These are phyloP conservation scores for Talaromyces marneffei DNA, from an alignment of 2,329 filamentous ascomycete species.

Conservation along the genomic window DNA sequence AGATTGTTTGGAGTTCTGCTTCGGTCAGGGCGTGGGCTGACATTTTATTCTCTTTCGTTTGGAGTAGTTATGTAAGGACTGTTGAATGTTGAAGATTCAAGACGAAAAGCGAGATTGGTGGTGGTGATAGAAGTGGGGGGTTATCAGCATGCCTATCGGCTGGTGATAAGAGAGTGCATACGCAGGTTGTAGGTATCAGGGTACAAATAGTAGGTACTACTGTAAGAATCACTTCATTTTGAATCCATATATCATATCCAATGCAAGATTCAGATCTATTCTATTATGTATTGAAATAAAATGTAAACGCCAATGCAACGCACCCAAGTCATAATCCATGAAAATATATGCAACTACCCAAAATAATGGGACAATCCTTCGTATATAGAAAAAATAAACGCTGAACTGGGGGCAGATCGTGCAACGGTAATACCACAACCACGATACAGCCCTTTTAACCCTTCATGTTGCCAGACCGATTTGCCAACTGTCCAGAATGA, in stretches of 20 bases:
- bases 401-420: slow-evolving; percentile 87
- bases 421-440: slow-evolving; percentile 91
- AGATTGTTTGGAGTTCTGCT: slow-evolving; percentile 61
- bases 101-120: background rate
- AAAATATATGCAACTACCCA: slow-evolving; percentile 23
- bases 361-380: slow-evolving; percentile 73
- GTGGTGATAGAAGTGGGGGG: background rate
- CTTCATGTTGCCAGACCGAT: slow-evolving; percentile 74
- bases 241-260: background rate
- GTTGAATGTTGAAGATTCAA: too few relatives aligned
- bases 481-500: slow-evolving; percentile 68
- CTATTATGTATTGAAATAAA: background rate
- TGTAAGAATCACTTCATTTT: background rate
- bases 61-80: background rate
- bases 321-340: background rate
- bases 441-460: slow-evolving; percentile 78
- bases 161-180: background rate
- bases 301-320: background rate
- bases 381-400: slow-evolving; percentile 94
- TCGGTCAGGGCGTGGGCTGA: slow-evolving; percentile 44
- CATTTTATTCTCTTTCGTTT: slow-evolving; percentile 16
- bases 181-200: too few relatives aligned
- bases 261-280: background rate
- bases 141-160: background rate
- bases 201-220: too few relatives aligned